A percentile compares a stretch with the other conserved stretches of the same genome.
These are phyloP conservation scores for Podila epigama DNA, from an alignment of 192 early-diverging fungal species.

Conservation along the genomic window DNA sequence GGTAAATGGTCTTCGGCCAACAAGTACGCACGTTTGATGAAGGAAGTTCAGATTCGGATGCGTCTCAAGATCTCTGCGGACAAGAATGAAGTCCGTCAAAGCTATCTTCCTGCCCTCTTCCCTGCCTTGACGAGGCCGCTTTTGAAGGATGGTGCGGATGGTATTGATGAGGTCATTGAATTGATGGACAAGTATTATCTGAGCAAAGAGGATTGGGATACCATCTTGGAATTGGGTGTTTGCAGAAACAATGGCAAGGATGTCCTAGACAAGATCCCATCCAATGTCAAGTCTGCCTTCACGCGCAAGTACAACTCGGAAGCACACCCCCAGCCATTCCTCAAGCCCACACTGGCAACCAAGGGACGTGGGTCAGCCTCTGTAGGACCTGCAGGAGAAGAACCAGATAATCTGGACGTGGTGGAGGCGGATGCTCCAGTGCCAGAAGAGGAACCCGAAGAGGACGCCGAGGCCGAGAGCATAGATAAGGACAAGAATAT, in stretches of 20 bases:
- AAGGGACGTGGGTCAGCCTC: slow-evolving; percentile 23
- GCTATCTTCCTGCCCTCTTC: slow-evolving; percentile 81
- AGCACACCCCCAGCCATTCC: slow-evolving; percentile 68
- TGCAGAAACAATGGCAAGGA: slow-evolving; percentile 56
- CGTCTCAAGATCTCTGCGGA: slow-evolving; percentile 81
- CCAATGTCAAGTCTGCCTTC: slow-evolving; percentile 78
- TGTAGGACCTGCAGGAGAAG: slow-evolving; percentile 25
- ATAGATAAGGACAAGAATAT: slow-evolving; percentile 57
- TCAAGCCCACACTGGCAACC: slow-evolving; percentile 42
- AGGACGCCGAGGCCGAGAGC: slow-evolving; percentile 66
- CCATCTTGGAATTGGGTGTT: slow-evolving; percentile 82
- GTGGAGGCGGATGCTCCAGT: slow-evolving; percentile 51
- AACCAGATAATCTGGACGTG: slow-evolving; percentile 67
- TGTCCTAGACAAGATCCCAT: slow-evolving; percentile 58
- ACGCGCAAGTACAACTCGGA: slow-evolving; percentile 71
- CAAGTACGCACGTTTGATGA: slow-evolving; percentile 74
- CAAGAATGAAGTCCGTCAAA: slow-evolving; percentile 86
- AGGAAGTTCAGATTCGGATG: slow-evolving; percentile 90
- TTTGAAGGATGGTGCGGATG: slow-evolving; percentile 56
- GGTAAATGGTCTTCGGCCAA: slow-evolving; percentile 87
- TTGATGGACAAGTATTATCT: slow-evolving; percentile 95
- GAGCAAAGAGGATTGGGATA: slow-evolving; percentile 87
- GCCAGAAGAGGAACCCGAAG: slow-evolving; percentile 60
- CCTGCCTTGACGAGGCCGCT: slow-evolving; percentile 63
- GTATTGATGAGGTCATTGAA: slow-evolving; percentile 75